Conservation (phyloP, 1,139 yeast genomes). For the Candida sp. region DNA sequence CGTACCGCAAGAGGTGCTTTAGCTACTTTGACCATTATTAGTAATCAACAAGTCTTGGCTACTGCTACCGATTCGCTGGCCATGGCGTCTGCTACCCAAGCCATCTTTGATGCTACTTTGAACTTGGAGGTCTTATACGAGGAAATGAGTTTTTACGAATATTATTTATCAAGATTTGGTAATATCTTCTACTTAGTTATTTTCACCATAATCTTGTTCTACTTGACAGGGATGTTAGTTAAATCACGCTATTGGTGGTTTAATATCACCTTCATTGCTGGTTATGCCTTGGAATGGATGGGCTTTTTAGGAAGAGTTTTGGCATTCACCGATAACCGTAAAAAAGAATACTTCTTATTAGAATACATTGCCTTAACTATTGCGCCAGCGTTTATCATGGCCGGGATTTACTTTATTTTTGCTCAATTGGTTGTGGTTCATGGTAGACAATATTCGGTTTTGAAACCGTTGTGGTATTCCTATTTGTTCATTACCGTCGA, state of each 20-base stretch:
- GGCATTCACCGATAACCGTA: constrained; percentile 36
- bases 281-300: constrained; percentile 33
- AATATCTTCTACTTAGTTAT: constrained; percentile 28
- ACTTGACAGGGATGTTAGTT: constrained; percentile 14
- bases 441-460: constrained; percentile 57
- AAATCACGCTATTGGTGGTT: constrained; percentile 27
- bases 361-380: constrained; percentile 73
- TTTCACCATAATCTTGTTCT: constrained; percentile 20
- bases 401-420: constrained; percentile 74
- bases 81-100: constrained; percentile 28
- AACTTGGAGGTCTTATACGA: constrained; percentile 26
- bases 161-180: constrained; percentile 21
- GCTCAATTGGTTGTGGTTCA: constrained; percentile 72
- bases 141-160: constrained; percentile 24
- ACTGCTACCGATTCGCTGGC: constrained; percentile 31
- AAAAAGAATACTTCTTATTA: constrained; percentile 47
- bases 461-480: constrained; percentile 76
- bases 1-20: constrained; percentile 31
- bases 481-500: constrained; percentile 68
- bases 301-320: constrained; percentile 69
- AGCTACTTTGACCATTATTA: constrained; percentile 33
- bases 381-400: constrained; percentile 90
- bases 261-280: constrained; percentile 26
- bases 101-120: constrained; percentile 26
- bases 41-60: constrained; percentile 33